Evolutionary conservation across 208 protist genomes (phyloP), one percentile per base, ranked within the genome.

Genomic region (Pavlovales sp.): DNA sequence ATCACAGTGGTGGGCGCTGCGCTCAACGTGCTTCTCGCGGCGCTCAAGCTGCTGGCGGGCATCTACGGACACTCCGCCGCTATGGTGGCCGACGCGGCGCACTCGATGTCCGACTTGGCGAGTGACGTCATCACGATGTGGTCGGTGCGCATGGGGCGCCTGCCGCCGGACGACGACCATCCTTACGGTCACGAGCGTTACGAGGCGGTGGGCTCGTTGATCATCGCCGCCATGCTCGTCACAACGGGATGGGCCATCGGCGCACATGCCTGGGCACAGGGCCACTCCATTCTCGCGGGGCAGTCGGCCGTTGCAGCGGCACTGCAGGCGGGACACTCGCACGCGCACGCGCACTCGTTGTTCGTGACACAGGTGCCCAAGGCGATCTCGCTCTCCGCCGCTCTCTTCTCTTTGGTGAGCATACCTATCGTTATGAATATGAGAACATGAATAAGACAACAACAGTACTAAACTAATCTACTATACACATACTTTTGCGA

Each of bases 21-120:
- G 34, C 18, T 87, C 37, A 87, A 87, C 83, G 14, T 87, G 1
- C 30, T 87, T 18, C 83, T 87, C 1, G 2, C 67, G 5, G n/a
- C 34, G 38, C 0, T 78, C 67, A 87, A 87, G 83, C 39, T 79
- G 0, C 0, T 75, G 36, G 83, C 67, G 0, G 83, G 83, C 40
- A 11, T 87, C 1, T 26, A 39, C 28, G 83, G 83, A 57, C 38
- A n/a, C 36, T 78, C 67, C 10, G 30, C 67, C 32, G 83, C 83
- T 37, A 87, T 87, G 83, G 14, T 87, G 39, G 34, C 83, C 38
- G 83, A 87, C 83, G 83, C 83, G 37, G 83, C 38, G 26, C 83
- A 87, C 67, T 79, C 83, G 38, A 18, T 79, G 2, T 79, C 67
- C 11, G 83, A 87, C 83, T 39, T 87, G 11, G 11, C 79, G 30